Base-by-base conservation (phyloP, 345 rosid species). In the Mallotus nudiflorus region DNA sequence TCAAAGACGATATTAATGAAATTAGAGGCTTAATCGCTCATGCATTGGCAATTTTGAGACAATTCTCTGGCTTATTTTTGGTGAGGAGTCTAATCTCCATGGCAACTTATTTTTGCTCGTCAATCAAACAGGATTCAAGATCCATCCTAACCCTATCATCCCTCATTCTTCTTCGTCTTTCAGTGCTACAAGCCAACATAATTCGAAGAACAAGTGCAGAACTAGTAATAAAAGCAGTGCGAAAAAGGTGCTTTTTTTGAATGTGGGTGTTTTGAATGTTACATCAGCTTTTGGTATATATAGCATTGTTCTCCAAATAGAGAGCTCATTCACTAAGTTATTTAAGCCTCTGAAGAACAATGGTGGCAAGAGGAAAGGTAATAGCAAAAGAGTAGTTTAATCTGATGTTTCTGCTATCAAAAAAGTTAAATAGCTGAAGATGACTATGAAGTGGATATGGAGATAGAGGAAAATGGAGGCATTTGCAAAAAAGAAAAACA, bases 71-170 rank as follows among this genome's bases (percentile, higher is more conserved):
- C 57, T 88, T 91, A 85, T 94, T 87, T 86, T 91, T 94, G 35
- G 99, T 89, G 65, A 91, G 84, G 39, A 94, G 91, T 55, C 97
- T 79, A 75, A 91, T 81, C 85, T 94, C 99, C 96, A 94, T 81
- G 25, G 96, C 99, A 19, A 97, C 97, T 54, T 87, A 95, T 82
- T 89, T 92, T 75, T 85, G 93, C 70, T 87, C 91, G 19, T 94
- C 92, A 76, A 91, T 82, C 76, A 90, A 86, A 60, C 78, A 84
- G 67, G 98, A 87, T 49, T 78, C 87, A 1, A 94, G 96, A 79
- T 73, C 88, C 40, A 81, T 64, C 0, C 91, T 93, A 54, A 94
- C 90, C 67, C 78, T 66, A 27, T 59, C 19, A 5, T 65, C 6
- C 33, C 65, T 16, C 27, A 18, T n/a, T 29, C 63, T 44, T 35